Base-by-base conservation (phyloP, 495 filamentous ascomycete genomes). In the Penicillium roqueforti region DNA sequence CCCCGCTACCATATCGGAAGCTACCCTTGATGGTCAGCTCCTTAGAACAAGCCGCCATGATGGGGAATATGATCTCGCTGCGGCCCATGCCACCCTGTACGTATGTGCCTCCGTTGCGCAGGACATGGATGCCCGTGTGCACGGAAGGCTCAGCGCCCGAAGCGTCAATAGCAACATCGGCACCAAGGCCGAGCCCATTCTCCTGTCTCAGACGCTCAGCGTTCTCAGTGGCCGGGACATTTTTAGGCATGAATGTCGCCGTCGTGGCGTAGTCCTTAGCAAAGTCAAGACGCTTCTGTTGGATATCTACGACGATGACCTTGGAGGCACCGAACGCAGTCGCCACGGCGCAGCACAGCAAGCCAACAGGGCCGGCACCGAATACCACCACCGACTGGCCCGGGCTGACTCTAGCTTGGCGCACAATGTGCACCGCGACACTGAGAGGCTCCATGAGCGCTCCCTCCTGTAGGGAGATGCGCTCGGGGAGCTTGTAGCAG, bases 11-110 rank as follows among this genome's bases (percentile, higher is more conserved):
- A 54, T 83, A 82, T 25, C 80, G 71, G 60, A 82, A 80, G 47
- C 74, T 76, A 6, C 79, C 79, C 57, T 75, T 77, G 45, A 83
- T 42, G 8, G 65, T 80, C 57, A 83, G 55, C 54, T 77, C 82
- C 57, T 79, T 77, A 14, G 75, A 76, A 60, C 75, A 80, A n/a
- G 75, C 73, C 3, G 72, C 75, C 64, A 77, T 80, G 55, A 84
- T 83, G 1, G 81, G 80, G 61, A 83, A 80, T 2, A 58, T 63
- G 40, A 82, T 76, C 60, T 82, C 78, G 56, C 74, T 76, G 43
- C 75, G 75, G 0, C 80, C 81, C 76, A 85, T 79, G 14, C 82
- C 83, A 39, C 76, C 80, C 60, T 86, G 81, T 3, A 85, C 81
- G 55, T 79, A 84, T 6, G 74, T 82, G 11, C 82, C 81, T 8